Conservation (phyloP, 2,329 filamentous ascomycete species). For the Penicillium thymicola region DNA sequence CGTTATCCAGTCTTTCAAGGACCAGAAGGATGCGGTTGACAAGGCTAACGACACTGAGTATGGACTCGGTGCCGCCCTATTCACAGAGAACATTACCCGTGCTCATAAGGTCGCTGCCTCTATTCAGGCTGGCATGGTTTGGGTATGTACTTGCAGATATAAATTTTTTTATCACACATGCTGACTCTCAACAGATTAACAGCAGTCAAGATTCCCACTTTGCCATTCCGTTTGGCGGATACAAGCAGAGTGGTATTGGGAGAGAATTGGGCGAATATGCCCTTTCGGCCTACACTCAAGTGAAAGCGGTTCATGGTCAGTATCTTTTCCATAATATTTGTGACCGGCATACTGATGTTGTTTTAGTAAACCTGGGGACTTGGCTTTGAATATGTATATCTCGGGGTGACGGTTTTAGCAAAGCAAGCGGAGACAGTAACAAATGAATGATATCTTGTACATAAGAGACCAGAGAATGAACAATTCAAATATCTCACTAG, state of each 20-base stretch:
- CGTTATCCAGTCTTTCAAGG: constrained; percentile 32
- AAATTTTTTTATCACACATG: neutral
- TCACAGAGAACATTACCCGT: constrained; percentile 33
- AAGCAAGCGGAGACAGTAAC: neutral
- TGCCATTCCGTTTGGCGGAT: constrained; percentile 36
- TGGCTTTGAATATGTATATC: neutral
- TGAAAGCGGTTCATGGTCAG: constrained; percentile 23
- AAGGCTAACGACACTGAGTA: constrained; percentile 38
- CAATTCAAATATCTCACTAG: neutral
- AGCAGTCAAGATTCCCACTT: constrained; percentile 6
- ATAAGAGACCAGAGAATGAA: neutral
- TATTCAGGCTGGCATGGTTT: constrained; percentile 38
- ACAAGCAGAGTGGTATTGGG: constrained; percentile 54
- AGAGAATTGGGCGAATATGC: constrained; percentile 53
- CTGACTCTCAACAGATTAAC: constrained; percentile 18
- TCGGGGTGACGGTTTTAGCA: neutral
- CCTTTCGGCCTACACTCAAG: constrained; percentile 44
- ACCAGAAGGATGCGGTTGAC: constrained; percentile 31
- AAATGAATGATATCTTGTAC: neutral
- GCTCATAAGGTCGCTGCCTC: constrained; percentile 32
- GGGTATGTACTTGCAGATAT: constrained; percentile 32
- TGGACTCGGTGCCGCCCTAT: constrained; percentile 35
- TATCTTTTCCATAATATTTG: neutral
- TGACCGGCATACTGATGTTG: neutral
- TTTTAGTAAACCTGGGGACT: neutral